A percentile compares a stretch with the other conserved stretches of the same genome.
Evolutionary conservation across 352 stramenopile species (phyloP).

Genomic region (Globisporangium acanthophoron): DNA sequence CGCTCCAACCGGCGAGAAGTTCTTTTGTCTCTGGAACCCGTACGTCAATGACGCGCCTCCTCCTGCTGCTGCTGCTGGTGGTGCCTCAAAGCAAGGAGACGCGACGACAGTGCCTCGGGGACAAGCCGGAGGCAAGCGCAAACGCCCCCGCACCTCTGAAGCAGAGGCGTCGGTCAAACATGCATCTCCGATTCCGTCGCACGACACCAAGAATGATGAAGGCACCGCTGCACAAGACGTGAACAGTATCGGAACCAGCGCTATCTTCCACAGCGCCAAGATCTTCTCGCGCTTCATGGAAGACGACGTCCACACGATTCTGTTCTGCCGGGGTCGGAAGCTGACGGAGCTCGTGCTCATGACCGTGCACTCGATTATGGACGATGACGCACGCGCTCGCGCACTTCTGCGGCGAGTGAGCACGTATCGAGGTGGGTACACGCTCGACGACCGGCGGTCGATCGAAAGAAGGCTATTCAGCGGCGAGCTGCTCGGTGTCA

Average conservation of each 20-base stretch:
- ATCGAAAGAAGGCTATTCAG: slow-evolving; percentile 96
- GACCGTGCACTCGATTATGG: slow-evolving; percentile 71
- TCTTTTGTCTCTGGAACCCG: slow-evolving; percentile 97
- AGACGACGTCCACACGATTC: slow-evolving; percentile 88
- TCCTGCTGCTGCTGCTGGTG: neutral
- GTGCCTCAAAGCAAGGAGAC: neutral
- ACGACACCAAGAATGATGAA: neutral
- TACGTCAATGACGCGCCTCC: slow-evolving; percentile 23
- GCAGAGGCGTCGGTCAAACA: neutral
- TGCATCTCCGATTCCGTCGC: neutral
- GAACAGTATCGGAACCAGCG: slow-evolving; percentile 25
- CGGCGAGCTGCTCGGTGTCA: slow-evolving; percentile 92
- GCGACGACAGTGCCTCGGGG: neutral
- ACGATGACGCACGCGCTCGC: slow-evolving; percentile 40
- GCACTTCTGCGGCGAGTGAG: slow-evolving; percentile 75
- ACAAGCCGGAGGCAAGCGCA: neutral
- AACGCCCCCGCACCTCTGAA: neutral
- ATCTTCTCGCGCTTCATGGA: slow-evolving; percentile 91
- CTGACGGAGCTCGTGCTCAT: slow-evolving; percentile 91
- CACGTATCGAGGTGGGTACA: slow-evolving; percentile 96
- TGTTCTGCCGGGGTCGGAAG: slow-evolving; percentile 94
- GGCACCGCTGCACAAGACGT: neutral
- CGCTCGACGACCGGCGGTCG: slow-evolving; percentile 76
- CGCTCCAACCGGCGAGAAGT: slow-evolving; percentile 86
- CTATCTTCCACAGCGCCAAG: slow-evolving; percentile 88